Base-by-base conservation (phyloP, 2,329 filamentous ascomycete species). In the Sarocladium brachiariae region DNA sequence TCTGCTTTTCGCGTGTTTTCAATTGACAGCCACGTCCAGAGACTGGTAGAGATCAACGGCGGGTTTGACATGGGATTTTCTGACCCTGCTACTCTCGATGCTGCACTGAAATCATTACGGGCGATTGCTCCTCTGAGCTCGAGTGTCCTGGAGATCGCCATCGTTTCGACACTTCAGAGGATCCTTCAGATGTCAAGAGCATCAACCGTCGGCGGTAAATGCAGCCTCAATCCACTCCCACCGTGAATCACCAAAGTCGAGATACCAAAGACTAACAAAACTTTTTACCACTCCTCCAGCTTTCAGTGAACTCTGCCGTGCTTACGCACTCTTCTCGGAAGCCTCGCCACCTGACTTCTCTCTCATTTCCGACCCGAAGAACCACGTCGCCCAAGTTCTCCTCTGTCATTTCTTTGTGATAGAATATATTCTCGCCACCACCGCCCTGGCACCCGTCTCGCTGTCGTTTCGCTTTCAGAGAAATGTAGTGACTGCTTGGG, bases 391-490 rank as follows among this genome's bases (percentile, higher is more conserved):
- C 1, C 69, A 65, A 34, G 56, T 71, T 0, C 58, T 71, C 2
- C 60, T 71, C 21, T 58, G 66, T 25, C 68, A 71, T 52, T 65
- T 69, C 50, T 60, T 69, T 4, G 54, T 69, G 4, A 34, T 65
- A 0, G 63, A 64, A 8, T 62, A 60, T 41, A 57, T 65, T 37
- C 39, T 43, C 39, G 39, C 39, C 21, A 58, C 54, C 30, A 59
- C 57, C 21, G 54, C 62, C 14, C 45, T 57, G 1, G 56, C 55
- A 2, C 35, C 53, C 3, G 54, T 57, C 16, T 51, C 53, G 25
- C 57, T 58, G 18, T 59, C 53, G 19, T 56, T 52, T 13, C 50
- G 55, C 2, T 58, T 55, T 1, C 56, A 60, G 7, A 61, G 62
- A 30, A 51, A 52, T 10, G 55, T 59, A 41, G 54, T 61, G 10